Percentiles rank a stretch among this genome's conserved stretches.
phyloP scores from a whole-genome alignment of 345 rosid species.

The Salix koriyanagi region DNA sequence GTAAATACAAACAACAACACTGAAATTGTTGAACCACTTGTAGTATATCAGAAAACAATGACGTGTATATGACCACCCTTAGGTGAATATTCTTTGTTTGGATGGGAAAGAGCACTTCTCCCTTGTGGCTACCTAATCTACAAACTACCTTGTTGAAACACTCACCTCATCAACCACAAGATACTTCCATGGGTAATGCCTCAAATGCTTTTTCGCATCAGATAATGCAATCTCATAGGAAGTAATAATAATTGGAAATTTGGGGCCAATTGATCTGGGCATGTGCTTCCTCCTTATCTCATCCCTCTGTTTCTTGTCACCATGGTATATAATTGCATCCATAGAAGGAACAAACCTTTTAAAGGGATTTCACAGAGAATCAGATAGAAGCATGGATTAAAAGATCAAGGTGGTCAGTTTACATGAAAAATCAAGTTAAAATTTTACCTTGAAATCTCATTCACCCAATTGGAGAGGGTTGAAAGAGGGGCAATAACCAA shows the following conservation, averaged over 20 bases:
- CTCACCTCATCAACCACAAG: constrained; percentile 90
- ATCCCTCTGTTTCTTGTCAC: constrained; percentile 56
- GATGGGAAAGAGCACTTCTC: background rate
- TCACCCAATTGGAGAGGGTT: constrained; percentile 90
- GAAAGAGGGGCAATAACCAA: constrained; percentile 95
- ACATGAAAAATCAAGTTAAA: constrained; percentile 1
- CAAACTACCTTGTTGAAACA: constrained; percentile 2
- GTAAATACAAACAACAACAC: background rate
- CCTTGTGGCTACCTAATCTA: background rate
- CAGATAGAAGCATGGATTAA: background rate
- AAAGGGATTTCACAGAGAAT: background rate
- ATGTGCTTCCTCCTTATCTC: constrained; percentile 62
- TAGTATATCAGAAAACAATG: too few species aligned
- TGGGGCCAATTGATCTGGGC: constrained; percentile 69
- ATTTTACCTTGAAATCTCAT: constrained; percentile 71
- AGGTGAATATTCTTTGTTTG: background rate
- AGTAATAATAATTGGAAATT: constrained; percentile 78
- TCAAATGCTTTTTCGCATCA: constrained; percentile 63
- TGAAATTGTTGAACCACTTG: too few species aligned
- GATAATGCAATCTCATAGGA: constrained; percentile 84
- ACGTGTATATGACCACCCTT: background rate
- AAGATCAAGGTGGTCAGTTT: background rate
- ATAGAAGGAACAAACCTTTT: constrained; percentile 76
- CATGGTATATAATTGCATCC: constrained; percentile 78
- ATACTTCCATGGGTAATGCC: constrained; percentile 83